Base-by-base conservation (phyloP, 306 rosid species). In the Medicago lupulina region DNA sequence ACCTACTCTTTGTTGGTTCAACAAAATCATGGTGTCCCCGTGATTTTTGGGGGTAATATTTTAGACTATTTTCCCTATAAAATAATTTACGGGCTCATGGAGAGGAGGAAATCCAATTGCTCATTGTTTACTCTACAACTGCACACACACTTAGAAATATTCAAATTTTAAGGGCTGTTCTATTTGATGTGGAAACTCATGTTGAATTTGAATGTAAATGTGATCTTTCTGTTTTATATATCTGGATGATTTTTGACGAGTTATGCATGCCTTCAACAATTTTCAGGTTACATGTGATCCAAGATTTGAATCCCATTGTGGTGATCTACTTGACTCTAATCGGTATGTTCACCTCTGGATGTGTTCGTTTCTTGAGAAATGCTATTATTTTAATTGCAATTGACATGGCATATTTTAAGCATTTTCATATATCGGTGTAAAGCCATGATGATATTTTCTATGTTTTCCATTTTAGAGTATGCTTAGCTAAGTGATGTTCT, bases 281-380 rank as follows among this genome's bases (percentile, higher is more conserved):
- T 73, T 74, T 82, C 85, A 95, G 91, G 89, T 89, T 66, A 73
- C 77, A 43, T 87, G 93, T 1, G 96, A 95, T 81, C 99, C 96
- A 8, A 87, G 93, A 25, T 95, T 92, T 68, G 97, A 95, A 78
- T 84, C 98, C 75, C 83, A 88, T 34, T 81, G 89, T 76, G 97
- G 96, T 19, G 71, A 34, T 34, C 38, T 16, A 9, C 81, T 85
- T 17, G 88, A 92, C 66, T 10, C 59, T n/a, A 88, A 92, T 1
- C 92, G 93, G 96, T 92, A 80, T 39, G 96, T 61, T 63, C 46
- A 16, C 21, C 62, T 71, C 12, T 77, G 8, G 36, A 43, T 31
- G 23, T 44, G 38, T 15, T 64, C 31, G 16, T 38, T 1, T 18
- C 41, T 19, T 58, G 70, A 70, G 53, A 44, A 65, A 59, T 72